A percentile compares a stretch with the other conserved stretches of the same genome.
Conservation (phyloP, 2,329 filamentous ascomycete genomes). For the Lachnellula arida region DNA sequence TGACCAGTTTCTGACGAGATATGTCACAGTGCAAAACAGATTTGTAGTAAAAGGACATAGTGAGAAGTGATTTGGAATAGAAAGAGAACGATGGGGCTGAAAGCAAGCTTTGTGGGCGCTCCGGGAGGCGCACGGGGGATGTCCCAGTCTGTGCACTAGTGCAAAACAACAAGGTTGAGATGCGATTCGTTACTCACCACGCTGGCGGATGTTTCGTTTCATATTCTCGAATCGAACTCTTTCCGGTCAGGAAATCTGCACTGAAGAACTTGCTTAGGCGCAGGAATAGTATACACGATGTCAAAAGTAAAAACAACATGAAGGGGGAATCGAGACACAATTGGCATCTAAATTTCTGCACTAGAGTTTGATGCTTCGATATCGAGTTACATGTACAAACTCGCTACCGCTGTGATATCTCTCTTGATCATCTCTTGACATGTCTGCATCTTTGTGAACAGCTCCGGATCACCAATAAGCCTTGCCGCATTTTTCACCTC, state of each 20-base stretch:
- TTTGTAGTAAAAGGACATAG: background rate
- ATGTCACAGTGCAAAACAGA: background rate
- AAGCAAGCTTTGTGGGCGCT: background rate
- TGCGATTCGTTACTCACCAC: background rate
- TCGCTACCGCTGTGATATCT: conserved; percentile 87
- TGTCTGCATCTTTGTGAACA: conserved; percentile 95
- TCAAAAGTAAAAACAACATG: background rate
- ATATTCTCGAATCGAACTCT: background rate
- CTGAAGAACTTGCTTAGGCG: too few species aligned
- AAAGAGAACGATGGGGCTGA: background rate
- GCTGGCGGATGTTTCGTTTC: background rate
- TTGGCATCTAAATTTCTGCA: background rate
- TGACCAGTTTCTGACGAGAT: background rate
- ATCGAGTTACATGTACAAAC: conserved; percentile 68
- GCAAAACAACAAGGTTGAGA: background rate
- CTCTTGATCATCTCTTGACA: conserved; percentile 98
- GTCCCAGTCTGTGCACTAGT: background rate
- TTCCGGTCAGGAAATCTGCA: background rate
- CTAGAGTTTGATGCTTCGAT: background rate
- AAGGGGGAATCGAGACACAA: background rate
- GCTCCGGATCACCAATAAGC: conserved; percentile 86
- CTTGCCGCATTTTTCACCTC: conserved; percentile 97
- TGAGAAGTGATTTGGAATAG: background rate
- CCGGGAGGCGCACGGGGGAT: background rate
- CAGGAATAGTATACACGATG: too few species aligned